Percentiles rank a stretch among this genome's conserved stretches.
phyloP scores from a whole-genome alignment of 1,284 basidiomycete genomes.

The Neolentinus lepideus region DNA sequence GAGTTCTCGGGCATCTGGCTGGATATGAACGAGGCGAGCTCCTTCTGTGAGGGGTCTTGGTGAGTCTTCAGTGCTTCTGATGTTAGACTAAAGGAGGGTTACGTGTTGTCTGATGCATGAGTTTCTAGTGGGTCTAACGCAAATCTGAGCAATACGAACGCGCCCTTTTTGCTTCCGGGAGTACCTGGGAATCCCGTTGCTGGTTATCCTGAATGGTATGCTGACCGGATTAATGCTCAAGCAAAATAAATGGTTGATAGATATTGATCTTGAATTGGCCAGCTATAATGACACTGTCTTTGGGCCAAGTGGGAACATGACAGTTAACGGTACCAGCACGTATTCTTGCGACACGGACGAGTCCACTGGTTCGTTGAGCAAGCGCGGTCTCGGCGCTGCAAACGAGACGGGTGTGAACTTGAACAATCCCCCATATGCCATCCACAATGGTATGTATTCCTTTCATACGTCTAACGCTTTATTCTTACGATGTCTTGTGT shows the following conservation, averaged over 20 bases:
- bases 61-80: conserved; percentile 18
- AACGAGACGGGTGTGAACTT: conserved; percentile 38
- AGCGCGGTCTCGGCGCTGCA: conserved; percentile 40
- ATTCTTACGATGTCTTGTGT: background rate
- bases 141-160: conserved; percentile 39
- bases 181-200: conserved; percentile 39
- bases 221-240: background rate
- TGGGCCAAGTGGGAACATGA: conserved; percentile 69
- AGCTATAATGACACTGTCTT: conserved; percentile 59
- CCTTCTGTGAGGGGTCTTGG: conserved; percentile 62
- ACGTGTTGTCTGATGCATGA: no score
- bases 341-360: conserved; percentile 23
- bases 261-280: conserved; percentile 1
- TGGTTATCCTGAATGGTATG: conserved; percentile 59
- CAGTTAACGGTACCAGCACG: conserved; percentile 59
- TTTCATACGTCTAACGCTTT: conserved; percentile 3
- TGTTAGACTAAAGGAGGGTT: no score
- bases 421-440: conserved; percentile 57
- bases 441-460: conserved; percentile 52
- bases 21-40: conserved; percentile 68
- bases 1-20: conserved; percentile 69
- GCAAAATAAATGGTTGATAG: conserved; percentile 4
- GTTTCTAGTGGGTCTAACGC: background rate
- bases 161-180: conserved; percentile 45
- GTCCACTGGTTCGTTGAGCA: conserved; percentile 7